These are phyloP conservation scores for Volvariella surrecta DNA, from an alignment of 1,284 basidiomycete species.

Conservation along the genomic window DNA sequence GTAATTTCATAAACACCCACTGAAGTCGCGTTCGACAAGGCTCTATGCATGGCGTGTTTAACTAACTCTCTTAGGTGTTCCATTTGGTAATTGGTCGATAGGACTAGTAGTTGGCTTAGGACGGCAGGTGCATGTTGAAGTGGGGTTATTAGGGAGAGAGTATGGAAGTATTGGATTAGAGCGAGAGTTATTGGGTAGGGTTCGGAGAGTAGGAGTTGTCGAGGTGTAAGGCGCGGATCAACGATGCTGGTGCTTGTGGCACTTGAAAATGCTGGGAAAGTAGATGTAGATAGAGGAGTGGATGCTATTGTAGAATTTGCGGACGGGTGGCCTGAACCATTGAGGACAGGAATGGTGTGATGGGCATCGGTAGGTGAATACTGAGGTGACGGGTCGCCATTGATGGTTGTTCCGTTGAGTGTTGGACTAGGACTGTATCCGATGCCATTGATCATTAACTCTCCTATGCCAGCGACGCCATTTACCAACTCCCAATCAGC, in stretches of 20 bases:
- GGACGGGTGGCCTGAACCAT: too few relatives aligned
- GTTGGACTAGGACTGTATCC: too few relatives aligned
- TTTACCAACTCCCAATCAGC: too few relatives aligned
- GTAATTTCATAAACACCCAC: slow-evolving; percentile 93
- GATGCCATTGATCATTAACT: too few relatives aligned
- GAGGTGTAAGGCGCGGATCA: slow-evolving; percentile 74
- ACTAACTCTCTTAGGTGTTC: slow-evolving; percentile 71
- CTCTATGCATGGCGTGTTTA: slow-evolving; percentile 87
- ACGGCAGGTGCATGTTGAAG: slow-evolving; percentile 88
- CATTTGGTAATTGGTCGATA: slow-evolving; percentile 80
- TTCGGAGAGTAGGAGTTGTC: slow-evolving; percentile 77
- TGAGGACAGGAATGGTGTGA: too few relatives aligned
- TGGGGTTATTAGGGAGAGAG: slow-evolving; percentile 76
- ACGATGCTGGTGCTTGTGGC: slow-evolving; percentile 14
- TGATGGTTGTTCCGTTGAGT: slow-evolving; percentile 13
- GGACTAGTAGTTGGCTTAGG: slow-evolving; percentile 77
- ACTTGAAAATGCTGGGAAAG: background rate
- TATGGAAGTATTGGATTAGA: slow-evolving; percentile 89
- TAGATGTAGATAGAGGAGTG: background rate
- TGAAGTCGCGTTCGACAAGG: slow-evolving; percentile 75
- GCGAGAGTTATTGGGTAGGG: slow-evolving; percentile 86
- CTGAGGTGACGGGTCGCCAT: slow-evolving; percentile 5
- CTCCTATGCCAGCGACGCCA: too few relatives aligned
- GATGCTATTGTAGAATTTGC: too few relatives aligned
- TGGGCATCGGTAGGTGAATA: too few relatives aligned